Conservation (phyloP, 2,329 filamentous ascomycete genomes). For the Paraconiothyrium brasiliense region DNA sequence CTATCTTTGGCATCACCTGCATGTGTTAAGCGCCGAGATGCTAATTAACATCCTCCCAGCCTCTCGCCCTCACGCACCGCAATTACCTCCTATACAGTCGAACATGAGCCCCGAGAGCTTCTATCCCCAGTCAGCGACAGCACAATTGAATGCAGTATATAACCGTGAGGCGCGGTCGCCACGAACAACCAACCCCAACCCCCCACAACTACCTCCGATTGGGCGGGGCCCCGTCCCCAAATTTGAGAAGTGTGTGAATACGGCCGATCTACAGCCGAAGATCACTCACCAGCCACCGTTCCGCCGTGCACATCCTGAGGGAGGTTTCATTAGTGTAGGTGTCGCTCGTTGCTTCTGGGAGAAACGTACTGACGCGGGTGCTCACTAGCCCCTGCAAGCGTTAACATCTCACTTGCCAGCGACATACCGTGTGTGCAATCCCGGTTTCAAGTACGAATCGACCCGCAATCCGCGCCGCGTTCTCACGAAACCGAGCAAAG, state of each 20-base stretch:
- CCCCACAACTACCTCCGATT: slow-evolving; percentile 55
- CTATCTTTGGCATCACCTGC: slow-evolving; percentile 13
- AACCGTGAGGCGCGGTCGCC: slow-evolving; percentile 63
- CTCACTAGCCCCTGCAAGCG: slow-evolving; percentile 84
- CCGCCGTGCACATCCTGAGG: slow-evolving; percentile 92
- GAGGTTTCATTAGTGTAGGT: slow-evolving; percentile 95
- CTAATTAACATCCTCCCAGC: slow-evolving; percentile 44
- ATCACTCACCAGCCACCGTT: slow-evolving; percentile 90
- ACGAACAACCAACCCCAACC: slow-evolving; percentile 55
- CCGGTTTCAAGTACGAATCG: slow-evolving; percentile 97
- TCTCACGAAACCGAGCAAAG: slow-evolving; percentile 97
- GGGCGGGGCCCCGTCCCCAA: slow-evolving; percentile 80
- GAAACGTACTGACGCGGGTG: slow-evolving; percentile 27
- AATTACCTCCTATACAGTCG: slow-evolving; percentile 78
- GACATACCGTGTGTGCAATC: slow-evolving; percentile 98
- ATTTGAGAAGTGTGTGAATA: slow-evolving; percentile 79
- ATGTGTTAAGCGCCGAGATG: slow-evolving; percentile 21
- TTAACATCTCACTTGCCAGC: slow-evolving; percentile 91
- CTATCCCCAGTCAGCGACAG: slow-evolving; percentile 75
- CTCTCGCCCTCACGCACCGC: slow-evolving; percentile 65
- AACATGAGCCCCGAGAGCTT: slow-evolving; percentile 74
- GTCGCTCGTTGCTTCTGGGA: not conserved
- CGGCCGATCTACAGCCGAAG: slow-evolving; percentile 80
- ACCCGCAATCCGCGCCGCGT: slow-evolving; percentile 95
- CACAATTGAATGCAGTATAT: slow-evolving; percentile 75